phyloP scores from a whole-genome alignment of 768 basidiomycete genomes.

The Cystobasidium tubakii region DNA sequence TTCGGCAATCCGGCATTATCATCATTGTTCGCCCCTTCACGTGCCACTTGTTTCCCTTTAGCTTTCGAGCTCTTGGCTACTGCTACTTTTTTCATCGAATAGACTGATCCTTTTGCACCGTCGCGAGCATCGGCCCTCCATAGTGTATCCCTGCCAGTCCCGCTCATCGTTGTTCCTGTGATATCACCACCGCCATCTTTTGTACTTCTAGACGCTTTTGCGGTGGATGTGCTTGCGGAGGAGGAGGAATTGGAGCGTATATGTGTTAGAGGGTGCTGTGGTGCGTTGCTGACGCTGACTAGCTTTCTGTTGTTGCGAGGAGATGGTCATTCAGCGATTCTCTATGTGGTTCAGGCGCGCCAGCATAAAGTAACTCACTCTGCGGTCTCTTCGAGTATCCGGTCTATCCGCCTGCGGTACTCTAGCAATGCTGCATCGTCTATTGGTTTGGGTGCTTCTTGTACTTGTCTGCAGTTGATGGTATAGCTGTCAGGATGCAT shows the following conservation, averaged over 20 bases:
- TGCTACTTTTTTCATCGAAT: conserved; percentile 28
- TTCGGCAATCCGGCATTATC: background rate
- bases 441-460: conserved; percentile 18
- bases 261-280: background rate
- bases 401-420: conserved; percentile 23
- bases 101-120: background rate
- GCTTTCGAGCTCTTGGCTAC: conserved; percentile 12
- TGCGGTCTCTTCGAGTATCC: conserved; percentile 34
- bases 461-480: background rate
- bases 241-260: background rate
- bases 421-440: conserved; percentile 27
- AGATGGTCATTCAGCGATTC: too few relatives aligned
- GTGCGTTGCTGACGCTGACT: background rate
- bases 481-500: too few relatives aligned
- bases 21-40: background rate
- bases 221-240: background rate
- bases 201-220: background rate
- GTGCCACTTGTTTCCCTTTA: conserved; percentile 11
- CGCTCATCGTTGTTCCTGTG: background rate
- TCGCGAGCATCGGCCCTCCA: conserved; percentile 14
- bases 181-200: background rate
- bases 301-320: too few relatives aligned
- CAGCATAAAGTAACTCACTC: conserved; percentile 7
- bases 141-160: conserved; percentile 9
- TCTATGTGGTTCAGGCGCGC: too few relatives aligned